Evolutionary conservation across 331 rosid species (phyloP).

Genomic region (Malus hybrid): DNA sequence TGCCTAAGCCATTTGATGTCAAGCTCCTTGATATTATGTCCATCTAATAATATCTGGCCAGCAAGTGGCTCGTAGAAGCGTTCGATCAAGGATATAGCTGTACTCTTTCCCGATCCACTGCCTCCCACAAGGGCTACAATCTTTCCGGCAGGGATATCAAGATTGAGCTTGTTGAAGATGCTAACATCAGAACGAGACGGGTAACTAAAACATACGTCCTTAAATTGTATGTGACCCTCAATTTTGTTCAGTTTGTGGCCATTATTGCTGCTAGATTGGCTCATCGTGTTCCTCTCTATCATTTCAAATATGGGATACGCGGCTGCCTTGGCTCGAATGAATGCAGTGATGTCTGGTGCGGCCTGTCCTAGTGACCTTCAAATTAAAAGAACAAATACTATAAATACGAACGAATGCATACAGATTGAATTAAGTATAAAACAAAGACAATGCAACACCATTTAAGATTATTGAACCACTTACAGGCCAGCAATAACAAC

Average conservation of each 20-base stretch:
- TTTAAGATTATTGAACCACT: constrained; percentile 16
- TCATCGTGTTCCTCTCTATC: constrained; percentile 80
- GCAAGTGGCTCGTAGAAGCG: constrained; percentile 84
- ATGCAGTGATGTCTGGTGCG: constrained; percentile 84
- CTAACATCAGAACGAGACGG: constrained; percentile 75
- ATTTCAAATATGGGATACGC: constrained; percentile 91
- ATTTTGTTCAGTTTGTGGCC: constrained; percentile 51
- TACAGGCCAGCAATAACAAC: constrained; percentile 98
- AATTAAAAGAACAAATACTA: constrained; percentile 17
- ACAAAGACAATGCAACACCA: too few species aligned
- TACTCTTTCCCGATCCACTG: constrained; percentile 96
- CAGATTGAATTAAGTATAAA: too few species aligned
- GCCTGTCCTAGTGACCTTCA: constrained; percentile 91
- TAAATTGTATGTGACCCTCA: constrained; percentile 76
- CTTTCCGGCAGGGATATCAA: constrained; percentile 84
- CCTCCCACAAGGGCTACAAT: constrained; percentile 91
- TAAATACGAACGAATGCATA: background rate
- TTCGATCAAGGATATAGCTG: constrained; percentile 77
- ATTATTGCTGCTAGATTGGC: constrained; percentile 42
- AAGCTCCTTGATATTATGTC: constrained; percentile 44
- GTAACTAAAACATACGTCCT: constrained; percentile 67
- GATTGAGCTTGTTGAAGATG: constrained; percentile 57
- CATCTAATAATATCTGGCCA: constrained; percentile 69
- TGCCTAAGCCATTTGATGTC: constrained; percentile 89
- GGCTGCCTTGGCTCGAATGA: constrained; percentile 86